phyloP scores from a whole-genome alignment of 1,139 yeast species.

The Martiniozyma asiatica region DNA sequence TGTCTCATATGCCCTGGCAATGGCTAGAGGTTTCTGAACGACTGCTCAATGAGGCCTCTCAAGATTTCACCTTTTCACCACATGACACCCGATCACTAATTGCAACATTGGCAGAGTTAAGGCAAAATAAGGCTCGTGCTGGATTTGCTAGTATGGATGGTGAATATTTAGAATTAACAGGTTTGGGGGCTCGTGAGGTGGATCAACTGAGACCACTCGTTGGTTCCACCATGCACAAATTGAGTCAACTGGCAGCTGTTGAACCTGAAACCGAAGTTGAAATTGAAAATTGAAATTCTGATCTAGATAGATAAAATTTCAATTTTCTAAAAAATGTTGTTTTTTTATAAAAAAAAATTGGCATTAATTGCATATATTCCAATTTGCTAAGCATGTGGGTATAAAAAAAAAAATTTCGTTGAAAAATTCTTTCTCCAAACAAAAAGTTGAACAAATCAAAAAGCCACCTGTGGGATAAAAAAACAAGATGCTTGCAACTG shows the following conservation, averaged over 20 bases:
- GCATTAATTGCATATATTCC: no score
- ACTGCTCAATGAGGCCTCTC: slow-evolving; percentile 55
- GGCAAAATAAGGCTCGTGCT: slow-evolving; percentile 69
- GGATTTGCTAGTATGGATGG: slow-evolving; percentile 76
- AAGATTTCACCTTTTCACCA: slow-evolving; percentile 60
- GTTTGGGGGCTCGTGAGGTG: slow-evolving; percentile 71
- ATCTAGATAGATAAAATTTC: slow-evolving; percentile 2
- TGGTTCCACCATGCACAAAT: slow-evolving; percentile 62
- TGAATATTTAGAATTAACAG: slow-evolving; percentile 72
- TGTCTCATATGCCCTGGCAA: slow-evolving; percentile 67
- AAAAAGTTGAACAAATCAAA: no score
- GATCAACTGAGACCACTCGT: slow-evolving; percentile 83
- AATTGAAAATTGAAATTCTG: no score
- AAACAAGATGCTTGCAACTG: no score
- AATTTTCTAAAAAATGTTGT: no score
- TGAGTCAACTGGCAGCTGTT: not conserved
- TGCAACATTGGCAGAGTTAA: slow-evolving; percentile 75
- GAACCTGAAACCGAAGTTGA: not conserved
- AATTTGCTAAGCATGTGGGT: no score
- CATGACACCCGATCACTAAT: slow-evolving; percentile 54
- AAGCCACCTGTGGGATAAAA: no score
- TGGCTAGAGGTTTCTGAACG: slow-evolving; percentile 78
- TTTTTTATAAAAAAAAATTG: no score
- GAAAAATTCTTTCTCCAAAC: no score
- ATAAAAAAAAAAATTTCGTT: no score